Percentiles rank a stretch among this genome's conserved stretches.
Evolutionary conservation across 495 filamentous ascomycete species (phyloP).

Genomic region (Amniculicola lignicola): DNA sequence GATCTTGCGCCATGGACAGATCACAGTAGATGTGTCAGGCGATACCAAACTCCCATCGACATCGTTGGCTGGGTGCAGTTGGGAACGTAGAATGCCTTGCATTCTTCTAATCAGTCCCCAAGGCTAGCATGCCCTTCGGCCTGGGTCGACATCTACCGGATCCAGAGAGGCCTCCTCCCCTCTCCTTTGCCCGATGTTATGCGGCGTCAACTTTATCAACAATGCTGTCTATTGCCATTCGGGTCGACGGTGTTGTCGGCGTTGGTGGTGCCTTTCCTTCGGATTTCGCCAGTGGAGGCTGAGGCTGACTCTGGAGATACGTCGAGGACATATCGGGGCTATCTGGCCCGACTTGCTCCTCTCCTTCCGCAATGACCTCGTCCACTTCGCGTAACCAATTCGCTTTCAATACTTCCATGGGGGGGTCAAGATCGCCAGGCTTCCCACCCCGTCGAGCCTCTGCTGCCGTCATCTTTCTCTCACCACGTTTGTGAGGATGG

Average conservation of each 20-base stretch:
- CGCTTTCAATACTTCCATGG: constrained; percentile 32
- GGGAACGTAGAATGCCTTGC: no score
- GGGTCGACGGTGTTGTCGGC: constrained; percentile 33
- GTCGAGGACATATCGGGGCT: neutral
- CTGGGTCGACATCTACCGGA: no score
- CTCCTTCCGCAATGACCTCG: constrained; percentile 20
- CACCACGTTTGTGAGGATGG: constrained; percentile 33
- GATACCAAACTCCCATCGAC: no score
- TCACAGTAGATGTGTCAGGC: no score
- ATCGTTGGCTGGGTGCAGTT: no score
- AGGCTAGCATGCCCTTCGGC: no score
- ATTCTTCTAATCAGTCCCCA: no score
- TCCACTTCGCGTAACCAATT: constrained; percentile 34
- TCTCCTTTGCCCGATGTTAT: no score
- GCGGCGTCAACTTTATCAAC: constrained; percentile 30
- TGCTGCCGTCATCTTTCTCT: constrained; percentile 34
- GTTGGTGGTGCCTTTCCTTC: constrained; percentile 30
- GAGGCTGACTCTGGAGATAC: constrained; percentile 9
- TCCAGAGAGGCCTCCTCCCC: no score
- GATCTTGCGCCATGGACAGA: no score
- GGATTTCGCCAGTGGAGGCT: constrained; percentile 8
- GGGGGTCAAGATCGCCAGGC: constrained; percentile 32
- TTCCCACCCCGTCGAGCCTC: constrained; percentile 33
- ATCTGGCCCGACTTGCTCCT: constrained; percentile 8
- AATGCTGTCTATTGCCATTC: constrained; percentile 35